Conservation (phyloP, 2,329 filamentous ascomycete species). For the Xylaria sp. region DNA sequence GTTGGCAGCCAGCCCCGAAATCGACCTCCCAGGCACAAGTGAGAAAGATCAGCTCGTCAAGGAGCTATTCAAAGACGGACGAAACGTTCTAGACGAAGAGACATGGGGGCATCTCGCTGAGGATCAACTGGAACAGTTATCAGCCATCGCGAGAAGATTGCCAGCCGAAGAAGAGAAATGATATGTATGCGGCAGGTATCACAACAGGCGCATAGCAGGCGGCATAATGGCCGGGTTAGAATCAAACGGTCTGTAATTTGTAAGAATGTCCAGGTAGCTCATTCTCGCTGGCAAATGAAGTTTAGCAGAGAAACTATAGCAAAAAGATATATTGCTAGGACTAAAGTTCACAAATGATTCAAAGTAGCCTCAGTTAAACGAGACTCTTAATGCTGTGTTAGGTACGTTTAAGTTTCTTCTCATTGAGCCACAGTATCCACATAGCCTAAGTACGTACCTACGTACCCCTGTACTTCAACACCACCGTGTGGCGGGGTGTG, state of each 20-base stretch:
- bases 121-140: slow-evolving; percentile 44
- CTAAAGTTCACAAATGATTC: not conserved
- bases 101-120: slow-evolving; percentile 47
- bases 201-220: not conserved
- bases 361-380: not conserved
- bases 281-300: slow-evolving; percentile 8
- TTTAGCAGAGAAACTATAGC: not conserved
- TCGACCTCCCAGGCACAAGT: slow-evolving; percentile 36
- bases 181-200: not conserved
- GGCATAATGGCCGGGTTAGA: not conserved
- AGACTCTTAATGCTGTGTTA: too few relatives aligned
- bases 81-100: slow-evolving; percentile 37
- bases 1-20: slow-evolving; percentile 30
- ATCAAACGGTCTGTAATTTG: slow-evolving; percentile 9
- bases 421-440: slow-evolving; percentile 18
- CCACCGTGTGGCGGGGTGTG: not conserved
- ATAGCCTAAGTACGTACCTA: not conserved
- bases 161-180: slow-evolving; percentile 15
- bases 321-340: not conserved
- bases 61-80: slow-evolving; percentile 49
- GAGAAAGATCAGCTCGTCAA: slow-evolving; percentile 47
- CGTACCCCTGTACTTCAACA: too few relatives aligned
- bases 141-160: slow-evolving; percentile 41
- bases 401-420: not conserved
- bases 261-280: slow-evolving; percentile 3